Base-by-base conservation (phyloP, 345 rosid genomes). In the Mallotus nudiflorus region DNA sequence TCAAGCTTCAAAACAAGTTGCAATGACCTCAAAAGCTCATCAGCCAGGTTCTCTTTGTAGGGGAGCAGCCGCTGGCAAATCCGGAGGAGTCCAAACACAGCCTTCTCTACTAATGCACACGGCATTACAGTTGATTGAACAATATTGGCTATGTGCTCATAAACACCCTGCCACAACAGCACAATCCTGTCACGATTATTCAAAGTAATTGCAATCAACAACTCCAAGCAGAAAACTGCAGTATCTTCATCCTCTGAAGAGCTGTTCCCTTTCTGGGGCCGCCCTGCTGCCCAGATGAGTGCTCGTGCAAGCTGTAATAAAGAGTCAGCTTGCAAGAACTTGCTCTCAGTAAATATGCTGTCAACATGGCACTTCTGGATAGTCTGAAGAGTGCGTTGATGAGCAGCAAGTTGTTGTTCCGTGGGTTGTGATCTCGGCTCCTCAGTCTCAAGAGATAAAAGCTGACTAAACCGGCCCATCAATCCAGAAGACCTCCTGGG, bases 401-500 rank as follows among this genome's bases (percentile, higher is more conserved):
- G 97, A 83, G 99, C 97, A 71, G 99, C 99, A 75, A 95, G 96
- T 75, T 95, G 97, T 74, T 95, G 97, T 72, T 92, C 98, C 27
- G 97, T 90, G 52, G 99, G 99, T 76, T 95, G 98, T 35, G 89
- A 95, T 78, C 97, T 88, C 73, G 97, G 99, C 86, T 92, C 98
- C 88, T 95, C 99, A 16, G 94, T 86, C 65, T 95, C 99, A 31
- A 95, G 98, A 71, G 98, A 92, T 77, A 95, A 82, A 62, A 95
- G 99, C 85, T 95, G 97, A 85, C 99, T 95, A 86, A 95, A 95
- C 73, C 99, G 81, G 69, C 99, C 99, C 98, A 95, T 95, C 80
- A 95, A 83, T 62, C 99, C 99, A 35, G 99, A 90, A 55, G 99
- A 92, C 82, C 97, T 86, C 80, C 97, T 83, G 1, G 96, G 98